Base-by-base conservation (phyloP, 805 yeast species). In the Hemisphaericaspora nanyangensis region DNA sequence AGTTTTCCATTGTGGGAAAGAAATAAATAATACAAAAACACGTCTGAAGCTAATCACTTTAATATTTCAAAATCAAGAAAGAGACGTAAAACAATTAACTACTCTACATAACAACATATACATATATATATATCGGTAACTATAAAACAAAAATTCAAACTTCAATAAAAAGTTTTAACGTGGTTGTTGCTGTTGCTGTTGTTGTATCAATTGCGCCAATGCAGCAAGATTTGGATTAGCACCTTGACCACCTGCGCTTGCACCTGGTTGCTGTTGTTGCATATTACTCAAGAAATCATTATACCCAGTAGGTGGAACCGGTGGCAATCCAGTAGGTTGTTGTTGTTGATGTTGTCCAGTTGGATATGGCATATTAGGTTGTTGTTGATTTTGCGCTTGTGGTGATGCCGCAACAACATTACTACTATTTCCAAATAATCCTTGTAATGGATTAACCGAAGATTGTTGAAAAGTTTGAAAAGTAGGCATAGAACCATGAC, bases 381-480 rank as follows among this genome's bases (percentile, higher is more conserved):
- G 43, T 36, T 35, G 26, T 8, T 8, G 8, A 22, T 22, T 22
- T 22, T 22, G 48, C 16, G 22, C 46, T 39, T 39, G 58, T 46
- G 19, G 40, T 17, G 52, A 50, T 12, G 51, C 8, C 28, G 28
- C 28, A 11, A n/a, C 28, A 25, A n/a, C 28, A n/a, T 25, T 10
- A n/a, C 28, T 10, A n/a, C n/a, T 25, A n/a, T 25, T 10, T 46
- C 46, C 52, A 48, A 74, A 74, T 46, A 74, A 63, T n/a, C 74
- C 73, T 33, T 70, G 67, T 51, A 76, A 69, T 37, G 78, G 79
- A 47, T 74, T 73, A 13, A 59, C 55, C 1, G 59, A 47, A 16
- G 65, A 58, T 38, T 62, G 67, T 16, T 53, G 55, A 39, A 54
- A 60, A 3, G 61, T 52, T 42, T 55, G 53, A 45, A 60, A 65